Percentiles rank a stretch among this genome's conserved stretches.
Conservation (phyloP, 2,329 filamentous ascomycete species). For the Arthrobotrys pseudoclavata region DNA sequence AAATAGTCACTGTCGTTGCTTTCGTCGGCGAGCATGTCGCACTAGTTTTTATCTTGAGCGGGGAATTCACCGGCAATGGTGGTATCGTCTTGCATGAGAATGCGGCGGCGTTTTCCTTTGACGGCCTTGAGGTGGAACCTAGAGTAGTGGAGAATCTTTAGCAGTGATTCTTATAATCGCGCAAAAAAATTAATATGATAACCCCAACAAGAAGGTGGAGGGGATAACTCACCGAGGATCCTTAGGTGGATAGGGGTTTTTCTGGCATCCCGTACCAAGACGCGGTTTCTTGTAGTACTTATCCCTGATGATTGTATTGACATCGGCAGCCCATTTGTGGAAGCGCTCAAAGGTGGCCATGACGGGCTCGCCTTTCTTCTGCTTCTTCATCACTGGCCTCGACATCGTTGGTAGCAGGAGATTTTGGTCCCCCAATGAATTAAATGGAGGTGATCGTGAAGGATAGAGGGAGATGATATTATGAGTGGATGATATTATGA, state of each 20-base stretch:
- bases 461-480: too few species aligned
- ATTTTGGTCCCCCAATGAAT: not conserved
- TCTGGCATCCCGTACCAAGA: not conserved
- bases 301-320: not conserved
- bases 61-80: not conserved
- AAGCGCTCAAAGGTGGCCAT: slow-evolving; percentile 18
- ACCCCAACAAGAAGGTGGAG: not conserved
- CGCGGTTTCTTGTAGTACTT: not conserved
- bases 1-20: slow-evolving; percentile 8
- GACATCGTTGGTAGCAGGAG: not conserved
- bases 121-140: slow-evolving; percentile 12
- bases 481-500: too few species aligned
- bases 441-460: too few species aligned
- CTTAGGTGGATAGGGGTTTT: not conserved
- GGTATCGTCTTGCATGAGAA: not conserved
- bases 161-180: not conserved
- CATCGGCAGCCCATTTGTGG: slow-evolving; percentile 7
- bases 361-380: slow-evolving; percentile 1
- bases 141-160: not conserved
- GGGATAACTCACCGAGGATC: not conserved
- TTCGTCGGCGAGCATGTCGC: not conserved
- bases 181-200: not conserved
- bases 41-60: not conserved
- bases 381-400: not conserved
- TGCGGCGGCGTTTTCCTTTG: slow-evolving; percentile 8